Percentiles rank a stretch among this genome's conserved stretches.
These are phyloP conservation scores for Sporodiniella umbellata DNA, from an alignment of 371 early-diverging fungal genomes.

Conservation along the genomic window DNA sequence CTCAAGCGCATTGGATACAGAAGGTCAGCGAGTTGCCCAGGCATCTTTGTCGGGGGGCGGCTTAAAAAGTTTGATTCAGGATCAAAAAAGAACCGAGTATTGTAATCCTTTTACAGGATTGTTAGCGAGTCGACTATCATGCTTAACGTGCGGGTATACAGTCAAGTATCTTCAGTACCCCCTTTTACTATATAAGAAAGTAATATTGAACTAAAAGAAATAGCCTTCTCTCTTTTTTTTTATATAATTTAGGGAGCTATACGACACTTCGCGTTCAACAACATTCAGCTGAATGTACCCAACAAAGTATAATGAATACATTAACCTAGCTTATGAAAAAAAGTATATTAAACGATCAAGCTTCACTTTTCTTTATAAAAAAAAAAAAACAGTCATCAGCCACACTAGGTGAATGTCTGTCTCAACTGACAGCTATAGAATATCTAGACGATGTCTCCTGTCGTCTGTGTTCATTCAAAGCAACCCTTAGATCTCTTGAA, in stretches of 20 bases:
- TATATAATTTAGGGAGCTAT: conserved; percentile 67
- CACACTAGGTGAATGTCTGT: conserved; percentile 62
- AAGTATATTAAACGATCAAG: too few species aligned
- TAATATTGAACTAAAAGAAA: background rate
- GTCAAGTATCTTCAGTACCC: conserved; percentile 26
- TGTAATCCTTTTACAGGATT: conserved; percentile 62
- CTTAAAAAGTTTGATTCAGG: background rate
- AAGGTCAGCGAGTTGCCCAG: conserved; percentile 28
- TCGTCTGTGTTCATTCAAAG: conserved; percentile 64
- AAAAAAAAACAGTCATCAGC: conserved; percentile 18
- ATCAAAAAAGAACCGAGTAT: background rate
- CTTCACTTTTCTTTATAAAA: too few species aligned
- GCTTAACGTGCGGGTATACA: conserved; percentile 66
- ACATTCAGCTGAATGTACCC: conserved; percentile 65
- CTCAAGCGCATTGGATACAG: conserved; percentile 68
- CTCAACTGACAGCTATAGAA: conserved; percentile 64
- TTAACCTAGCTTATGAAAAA: too few species aligned
- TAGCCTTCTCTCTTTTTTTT: too few species aligned
- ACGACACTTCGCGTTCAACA: conserved; percentile 72
- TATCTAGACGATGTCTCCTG: conserved; percentile 72
- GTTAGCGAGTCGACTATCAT: conserved; percentile 61
- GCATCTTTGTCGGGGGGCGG: background rate
- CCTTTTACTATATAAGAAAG: background rate
- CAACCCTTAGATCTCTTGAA: conserved; percentile 34
- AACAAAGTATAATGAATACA: conserved; percentile 34